Base-by-base conservation (phyloP, 2,329 filamentous ascomycete genomes). In the Cucurbitaria berberidis region DNA sequence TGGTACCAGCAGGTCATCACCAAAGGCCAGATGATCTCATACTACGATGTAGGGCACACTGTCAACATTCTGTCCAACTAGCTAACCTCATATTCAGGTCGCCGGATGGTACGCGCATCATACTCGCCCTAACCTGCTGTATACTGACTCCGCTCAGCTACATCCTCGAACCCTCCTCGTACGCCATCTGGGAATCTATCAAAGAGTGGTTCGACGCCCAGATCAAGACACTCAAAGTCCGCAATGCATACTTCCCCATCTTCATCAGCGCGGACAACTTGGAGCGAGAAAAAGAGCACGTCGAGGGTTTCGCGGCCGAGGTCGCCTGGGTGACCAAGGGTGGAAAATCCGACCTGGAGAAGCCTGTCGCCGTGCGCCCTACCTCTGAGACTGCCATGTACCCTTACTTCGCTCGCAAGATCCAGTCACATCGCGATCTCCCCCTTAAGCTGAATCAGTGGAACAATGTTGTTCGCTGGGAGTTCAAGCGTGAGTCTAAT, bases 1-100 rank as follows among this genome's bases (percentile, higher is more conserved):
- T 99, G 95, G 95, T 99, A 99, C 78, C 91, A 96, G 79, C 93
- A 99, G 79, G 90, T 98, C 56, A 89, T 99, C 51, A 87, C 93
- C 72, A 99, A 99, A 84, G 91, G 91, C 67, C 91, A 97, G 75
- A 90, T 99, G 89, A 88, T 98, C 68, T 93, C 96, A 72, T 99
- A 97, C 84, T 98, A 97, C 72, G 90, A 96, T 79, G 93, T 98
- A 57, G 91, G 93, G n/a, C 91, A 13, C n/a, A 15, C 11, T 21
- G 19, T 18, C 13, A 11, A 22, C 26, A 35, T 32, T 18, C 27
- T 19, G 6, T 13, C 2, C 5, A 18, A 15, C 30, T 42, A 21
- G 49, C 51, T 47, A 53, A 57, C 45, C 38, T 48, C 26, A 30
- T 26, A 13, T 29, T 11, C 48, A 69, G 66, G 63, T 72, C 22